Percentiles rank a stretch among this genome's conserved stretches.
Conservation (phyloP, 352 stramenopile species). For the Pythium brassicae region DNA sequence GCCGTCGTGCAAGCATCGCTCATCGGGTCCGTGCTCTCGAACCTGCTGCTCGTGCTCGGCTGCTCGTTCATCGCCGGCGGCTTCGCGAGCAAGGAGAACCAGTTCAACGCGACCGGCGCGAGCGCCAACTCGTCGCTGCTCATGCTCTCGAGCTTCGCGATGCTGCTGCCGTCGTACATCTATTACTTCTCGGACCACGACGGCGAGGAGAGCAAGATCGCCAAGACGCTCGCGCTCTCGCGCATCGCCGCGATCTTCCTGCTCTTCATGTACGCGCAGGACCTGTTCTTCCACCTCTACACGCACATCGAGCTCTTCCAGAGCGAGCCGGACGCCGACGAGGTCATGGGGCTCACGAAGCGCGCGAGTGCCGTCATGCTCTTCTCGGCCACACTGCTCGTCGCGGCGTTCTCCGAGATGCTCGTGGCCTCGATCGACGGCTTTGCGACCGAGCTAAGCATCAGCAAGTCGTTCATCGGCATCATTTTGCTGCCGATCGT, state of each 20-base stretch:
- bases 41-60: constrained; percentile 96
- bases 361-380: constrained; percentile 78
- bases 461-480: constrained; percentile 89
- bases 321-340: constrained; percentile 44
- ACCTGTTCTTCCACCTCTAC: constrained; percentile 95
- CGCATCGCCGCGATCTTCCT: constrained; percentile 78
- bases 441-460: constrained; percentile 50
- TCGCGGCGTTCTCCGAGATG: constrained; percentile 93
- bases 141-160: constrained; percentile 90
- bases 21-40: constrained; percentile 97
- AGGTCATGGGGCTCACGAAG: constrained; percentile 81
- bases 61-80: constrained; percentile 94
- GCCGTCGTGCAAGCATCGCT: constrained; percentile 96
- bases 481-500: constrained; percentile 97
- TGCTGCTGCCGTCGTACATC: constrained; percentile 93
- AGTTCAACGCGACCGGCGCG: constrained; percentile 91
- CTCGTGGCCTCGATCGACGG: constrained; percentile 84
- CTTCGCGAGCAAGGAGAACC: constrained; percentile 71
- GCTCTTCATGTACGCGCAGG: constrained; percentile 92
- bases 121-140: constrained; percentile 94
- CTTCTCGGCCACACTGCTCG: constrained; percentile 80
- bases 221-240: constrained; percentile 73
- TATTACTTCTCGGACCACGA: constrained; percentile 84
- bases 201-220: constrained; percentile 57
- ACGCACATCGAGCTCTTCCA: constrained; percentile 94